phyloP scores from a whole-genome alignment of 495 filamentous ascomycete genomes.

The Penicillium antarcticum region DNA sequence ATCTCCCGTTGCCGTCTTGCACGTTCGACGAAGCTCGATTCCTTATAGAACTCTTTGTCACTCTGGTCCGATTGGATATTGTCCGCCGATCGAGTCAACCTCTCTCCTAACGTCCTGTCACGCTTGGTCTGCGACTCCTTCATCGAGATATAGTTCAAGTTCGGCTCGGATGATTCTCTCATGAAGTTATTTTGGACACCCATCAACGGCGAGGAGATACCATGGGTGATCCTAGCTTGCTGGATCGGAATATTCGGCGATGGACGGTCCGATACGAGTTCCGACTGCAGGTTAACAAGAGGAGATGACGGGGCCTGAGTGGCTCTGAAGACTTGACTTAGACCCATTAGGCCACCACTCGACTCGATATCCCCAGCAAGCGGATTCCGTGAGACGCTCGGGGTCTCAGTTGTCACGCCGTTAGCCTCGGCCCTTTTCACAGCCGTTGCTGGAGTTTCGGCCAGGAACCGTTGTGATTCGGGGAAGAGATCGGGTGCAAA shows the following conservation, averaged over 20 bases:
- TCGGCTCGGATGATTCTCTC: conserved; percentile 43
- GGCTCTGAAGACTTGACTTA: conserved; percentile 50
- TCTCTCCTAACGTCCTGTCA: conserved; percentile 29
- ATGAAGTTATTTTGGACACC: conserved; percentile 29
- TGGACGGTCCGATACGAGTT: conserved; percentile 46
- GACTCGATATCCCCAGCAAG: conserved; percentile 39
- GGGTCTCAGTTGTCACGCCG: conserved; percentile 30
- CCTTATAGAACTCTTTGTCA: conserved; percentile 46
- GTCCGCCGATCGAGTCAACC: conserved; percentile 40
- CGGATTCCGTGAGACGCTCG: conserved; percentile 44
- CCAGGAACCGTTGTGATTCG: conserved; percentile 48
- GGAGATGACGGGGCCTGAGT: conserved; percentile 55
- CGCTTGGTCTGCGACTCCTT: conserved; percentile 47
- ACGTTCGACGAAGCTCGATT: conserved; percentile 40
- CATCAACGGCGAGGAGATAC: conserved; percentile 41
- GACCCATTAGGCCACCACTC: conserved; percentile 41
- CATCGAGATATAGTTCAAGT: conserved; percentile 49
- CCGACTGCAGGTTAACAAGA: conserved; percentile 37
- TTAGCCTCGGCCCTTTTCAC: conserved; percentile 31
- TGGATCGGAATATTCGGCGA: conserved; percentile 51
- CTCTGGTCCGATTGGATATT: conserved; percentile 37
- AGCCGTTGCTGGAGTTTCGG: conserved; percentile 41
- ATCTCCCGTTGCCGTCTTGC: conserved; percentile 34
- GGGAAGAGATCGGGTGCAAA: conserved; percentile 44
- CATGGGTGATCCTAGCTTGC: conserved; percentile 31